These are phyloP conservation scores for Prosopis cineraria DNA, from an alignment of 306 rosid genomes.

Conservation along the genomic window DNA sequence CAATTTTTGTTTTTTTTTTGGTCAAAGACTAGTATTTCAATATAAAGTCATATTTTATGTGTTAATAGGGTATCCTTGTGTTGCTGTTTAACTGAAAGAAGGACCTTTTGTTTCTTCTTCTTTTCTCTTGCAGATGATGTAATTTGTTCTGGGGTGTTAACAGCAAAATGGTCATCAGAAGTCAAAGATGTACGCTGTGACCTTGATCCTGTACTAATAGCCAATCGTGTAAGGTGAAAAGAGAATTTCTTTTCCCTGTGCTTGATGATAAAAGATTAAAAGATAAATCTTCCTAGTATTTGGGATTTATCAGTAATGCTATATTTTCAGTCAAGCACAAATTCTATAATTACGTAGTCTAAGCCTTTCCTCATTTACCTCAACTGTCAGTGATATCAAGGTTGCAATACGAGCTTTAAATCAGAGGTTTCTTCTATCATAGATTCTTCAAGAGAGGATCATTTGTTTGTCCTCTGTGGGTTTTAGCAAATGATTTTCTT, in stretches of 20 bases:
- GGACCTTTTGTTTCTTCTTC: neutral
- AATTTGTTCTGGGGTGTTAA: slow-evolving; percentile 81
- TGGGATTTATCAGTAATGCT: slow-evolving; percentile 10
- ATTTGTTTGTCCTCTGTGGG: neutral
- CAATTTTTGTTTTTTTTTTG: no score
- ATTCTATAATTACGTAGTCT: slow-evolving; percentile 7
- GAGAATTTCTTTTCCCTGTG: slow-evolving; percentile 20
- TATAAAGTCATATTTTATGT: neutral
- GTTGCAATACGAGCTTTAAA: neutral
- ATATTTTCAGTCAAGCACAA: slow-evolving; percentile 2
- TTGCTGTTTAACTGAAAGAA: neutral
- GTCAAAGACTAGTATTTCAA: neutral
- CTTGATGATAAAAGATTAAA: slow-evolving; percentile 10
- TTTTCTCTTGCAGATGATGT: slow-evolving; percentile 67
- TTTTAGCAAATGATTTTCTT: neutral
- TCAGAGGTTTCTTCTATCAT: neutral
- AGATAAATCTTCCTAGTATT: slow-evolving; percentile 16
- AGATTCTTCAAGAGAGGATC: neutral
- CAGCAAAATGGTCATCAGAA: slow-evolving; percentile 96
- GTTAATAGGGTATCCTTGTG: neutral
- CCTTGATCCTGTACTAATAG: slow-evolving; percentile 86
- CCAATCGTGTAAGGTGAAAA: slow-evolving; percentile 79
- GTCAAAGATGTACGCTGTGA: slow-evolving; percentile 94
- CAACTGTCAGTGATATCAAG: neutral
- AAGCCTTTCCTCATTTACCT: neutral